A percentile compares a stretch with the other conserved stretches of the same genome.
Conservation (phyloP, 257 asterid genomes). For the Lithospermum erythrorhizon region DNA sequence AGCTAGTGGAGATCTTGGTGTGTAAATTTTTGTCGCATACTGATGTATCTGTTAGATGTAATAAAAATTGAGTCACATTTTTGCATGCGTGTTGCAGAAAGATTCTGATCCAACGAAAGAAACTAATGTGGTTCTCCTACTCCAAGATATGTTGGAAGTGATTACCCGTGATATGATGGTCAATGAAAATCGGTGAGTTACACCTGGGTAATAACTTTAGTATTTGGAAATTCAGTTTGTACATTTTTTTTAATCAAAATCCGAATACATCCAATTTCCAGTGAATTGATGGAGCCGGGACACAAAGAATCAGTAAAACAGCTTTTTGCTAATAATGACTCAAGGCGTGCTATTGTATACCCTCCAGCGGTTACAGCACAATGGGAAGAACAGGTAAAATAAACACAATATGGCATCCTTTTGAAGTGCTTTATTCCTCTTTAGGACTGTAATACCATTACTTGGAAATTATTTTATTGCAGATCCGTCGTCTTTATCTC, state of each 20-base stretch:
- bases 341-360: constrained; percentile 41
- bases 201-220: neutral
- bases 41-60: neutral
- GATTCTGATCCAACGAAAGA: constrained; percentile 62
- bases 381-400: constrained; percentile 90
- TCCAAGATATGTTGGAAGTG: constrained; percentile 93
- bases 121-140: constrained; percentile 66
- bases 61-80: constrained; percentile 8
- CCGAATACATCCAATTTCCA: constrained; percentile 11
- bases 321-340: constrained; percentile 52
- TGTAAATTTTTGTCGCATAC: constrained; percentile 15
- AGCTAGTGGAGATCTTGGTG: constrained; percentile 86
- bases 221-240: neutral
- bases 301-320: constrained; percentile 83
- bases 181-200: constrained; percentile 74
- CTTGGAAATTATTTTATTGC: constrained; percentile 9
- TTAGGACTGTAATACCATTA: neutral
- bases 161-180: constrained; percentile 94
- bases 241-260: neutral
- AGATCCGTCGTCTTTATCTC: constrained; percentile 91
- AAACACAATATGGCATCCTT: neutral
- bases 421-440: neutral
- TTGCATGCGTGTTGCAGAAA: constrained; percentile 44
- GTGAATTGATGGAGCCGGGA: constrained; percentile 78
- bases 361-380: constrained; percentile 86